phyloP scores from a whole-genome alignment of 2,329 filamentous ascomycete genomes.

The Pezicula neosporulosa region DNA sequence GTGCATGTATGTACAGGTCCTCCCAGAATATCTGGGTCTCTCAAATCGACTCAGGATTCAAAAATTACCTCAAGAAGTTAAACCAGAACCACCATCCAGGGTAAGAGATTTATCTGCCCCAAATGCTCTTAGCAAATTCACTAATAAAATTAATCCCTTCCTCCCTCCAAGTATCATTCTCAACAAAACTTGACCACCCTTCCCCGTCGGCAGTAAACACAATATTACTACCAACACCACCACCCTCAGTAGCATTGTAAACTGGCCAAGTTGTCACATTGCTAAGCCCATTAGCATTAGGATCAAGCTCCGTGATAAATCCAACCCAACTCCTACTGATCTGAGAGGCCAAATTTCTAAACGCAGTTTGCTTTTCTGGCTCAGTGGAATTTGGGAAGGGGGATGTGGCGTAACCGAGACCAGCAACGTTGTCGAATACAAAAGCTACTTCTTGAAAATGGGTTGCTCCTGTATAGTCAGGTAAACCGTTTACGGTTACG shows the following conservation, averaged over 20 bases:
- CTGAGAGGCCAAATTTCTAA: neutral
- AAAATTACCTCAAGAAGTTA: too few relatives aligned
- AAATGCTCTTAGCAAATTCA: neutral
- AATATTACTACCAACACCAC: neutral
- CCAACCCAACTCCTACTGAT: conserved; percentile 1
- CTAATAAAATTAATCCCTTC: neutral
- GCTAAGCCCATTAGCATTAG: neutral
- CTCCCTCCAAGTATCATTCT: neutral
- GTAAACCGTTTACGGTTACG: conserved; percentile 30
- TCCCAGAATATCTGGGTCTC: too few relatives aligned
- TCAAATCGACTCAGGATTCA: too few relatives aligned
- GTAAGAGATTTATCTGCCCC: neutral
- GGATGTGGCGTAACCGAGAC: conserved; percentile 37
- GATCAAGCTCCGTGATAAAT: conserved; percentile 3
- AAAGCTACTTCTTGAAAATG: conserved; percentile 49
- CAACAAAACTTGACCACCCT: conserved; percentile 10
- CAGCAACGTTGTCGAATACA: conserved; percentile 49
- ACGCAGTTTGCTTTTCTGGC: neutral
- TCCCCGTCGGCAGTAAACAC: conserved; percentile 7
- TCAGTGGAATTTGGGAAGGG: conserved; percentile 28
- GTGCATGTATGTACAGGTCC: too few relatives aligned
- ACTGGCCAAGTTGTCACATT: conserved; percentile 4
- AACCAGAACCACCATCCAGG: too few relatives aligned
- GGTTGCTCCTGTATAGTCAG: conserved; percentile 21
- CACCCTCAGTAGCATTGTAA: neutral